Percentiles rank a stretch among this genome's conserved stretches.
Evolutionary conservation across 2,329 filamentous ascomycete species (phyloP).

Genomic region (Stagonosporopsis vannaccii): DNA sequence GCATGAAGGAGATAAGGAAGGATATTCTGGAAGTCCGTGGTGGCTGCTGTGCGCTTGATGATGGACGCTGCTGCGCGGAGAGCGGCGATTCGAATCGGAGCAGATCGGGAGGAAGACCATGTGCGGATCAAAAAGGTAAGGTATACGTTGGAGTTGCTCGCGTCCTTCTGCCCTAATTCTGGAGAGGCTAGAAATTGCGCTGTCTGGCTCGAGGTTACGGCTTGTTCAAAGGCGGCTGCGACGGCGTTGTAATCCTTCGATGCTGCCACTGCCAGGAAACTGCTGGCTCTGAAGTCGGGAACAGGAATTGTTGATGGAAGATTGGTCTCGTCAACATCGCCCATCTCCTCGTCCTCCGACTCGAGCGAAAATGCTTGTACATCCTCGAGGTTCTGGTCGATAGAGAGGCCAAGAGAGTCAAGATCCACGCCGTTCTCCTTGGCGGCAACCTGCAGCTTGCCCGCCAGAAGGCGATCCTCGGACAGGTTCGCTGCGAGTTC

Average conservation of each 20-base stretch:
- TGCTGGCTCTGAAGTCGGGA: slow-evolving; percentile 36
- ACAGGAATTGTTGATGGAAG: slow-evolving; percentile 24
- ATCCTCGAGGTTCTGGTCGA: slow-evolving; percentile 26
- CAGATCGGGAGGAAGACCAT: slow-evolving; percentile 76
- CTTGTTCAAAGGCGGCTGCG: slow-evolving; percentile 37
- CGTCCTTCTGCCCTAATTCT: slow-evolving; percentile 62
- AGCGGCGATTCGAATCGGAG: slow-evolving; percentile 72
- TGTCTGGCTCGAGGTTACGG: slow-evolving; percentile 31
- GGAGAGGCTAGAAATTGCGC: slow-evolving; percentile 61
- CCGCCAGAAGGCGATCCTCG: slow-evolving; percentile 48
- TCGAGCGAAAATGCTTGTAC: slow-evolving; percentile 21
- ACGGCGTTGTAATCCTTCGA: slow-evolving; percentile 40
- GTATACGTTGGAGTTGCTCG: slow-evolving; percentile 69
- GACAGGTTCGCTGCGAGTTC: slow-evolving; percentile 42
- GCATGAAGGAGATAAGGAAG: slow-evolving; percentile 82
- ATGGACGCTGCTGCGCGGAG: slow-evolving; percentile 61
- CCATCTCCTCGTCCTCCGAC: slow-evolving; percentile 60
- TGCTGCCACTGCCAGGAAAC: slow-evolving; percentile 34
- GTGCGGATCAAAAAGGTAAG: slow-evolving; percentile 78
- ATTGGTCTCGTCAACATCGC: slow-evolving; percentile 57
- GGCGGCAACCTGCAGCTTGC: slow-evolving; percentile 72
- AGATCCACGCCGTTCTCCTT: slow-evolving; percentile 74
- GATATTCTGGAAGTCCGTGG: slow-evolving; percentile 76
- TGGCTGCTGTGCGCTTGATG: slow-evolving; percentile 45
- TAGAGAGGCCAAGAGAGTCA: slow-evolving; percentile 61